Conservation (phyloP, 768 basidiomycete species). For the Leucocoprinus leucothites region DNA sequence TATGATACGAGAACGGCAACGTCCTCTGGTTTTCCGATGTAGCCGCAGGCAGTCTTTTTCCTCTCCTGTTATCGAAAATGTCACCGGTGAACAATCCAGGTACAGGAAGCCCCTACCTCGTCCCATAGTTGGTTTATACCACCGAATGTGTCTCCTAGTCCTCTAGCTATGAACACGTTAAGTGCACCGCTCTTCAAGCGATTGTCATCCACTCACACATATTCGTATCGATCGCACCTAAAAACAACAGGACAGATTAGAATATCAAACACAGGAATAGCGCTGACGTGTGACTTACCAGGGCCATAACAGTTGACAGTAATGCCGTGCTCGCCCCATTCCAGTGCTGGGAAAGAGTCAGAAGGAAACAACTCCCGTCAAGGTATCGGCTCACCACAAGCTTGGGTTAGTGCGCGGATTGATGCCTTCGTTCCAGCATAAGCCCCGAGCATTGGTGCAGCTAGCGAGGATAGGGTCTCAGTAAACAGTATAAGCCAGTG, state of each 20-base stretch:
- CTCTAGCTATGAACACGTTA: neutral
- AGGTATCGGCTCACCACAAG: conserved; percentile 21
- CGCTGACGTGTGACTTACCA: conserved; percentile 7
- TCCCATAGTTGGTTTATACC: neutral
- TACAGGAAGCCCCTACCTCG: neutral
- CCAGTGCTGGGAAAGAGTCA: conserved; percentile 14
- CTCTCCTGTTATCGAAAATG: neutral
- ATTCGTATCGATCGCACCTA: neutral
- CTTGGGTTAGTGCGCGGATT: conserved; percentile 38
- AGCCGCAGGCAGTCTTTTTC: conserved; percentile 2
- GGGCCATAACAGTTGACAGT: conserved; percentile 26
- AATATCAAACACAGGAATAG: neutral
- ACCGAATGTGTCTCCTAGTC: conserved; percentile 3
- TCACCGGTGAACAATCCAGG: too few species aligned
- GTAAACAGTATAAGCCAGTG: neutral
- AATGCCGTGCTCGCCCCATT: conserved; percentile 20
- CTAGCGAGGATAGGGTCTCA: conserved; percentile 7
- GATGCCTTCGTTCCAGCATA: conserved; percentile 42
- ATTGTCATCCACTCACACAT: conserved; percentile 3
- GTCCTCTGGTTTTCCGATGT: conserved; percentile 11
- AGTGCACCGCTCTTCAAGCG: neutral
- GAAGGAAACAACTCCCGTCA: neutral
- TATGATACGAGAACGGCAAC: conserved; percentile 19
- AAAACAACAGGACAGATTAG: neutral
- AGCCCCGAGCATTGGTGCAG: neutral